Evolutionary conservation across 192 early-diverging fungal genomes (phyloP), one percentile per base, ranked within the genome.

Genomic region (Gryganskiella cystojenkinii): DNA sequence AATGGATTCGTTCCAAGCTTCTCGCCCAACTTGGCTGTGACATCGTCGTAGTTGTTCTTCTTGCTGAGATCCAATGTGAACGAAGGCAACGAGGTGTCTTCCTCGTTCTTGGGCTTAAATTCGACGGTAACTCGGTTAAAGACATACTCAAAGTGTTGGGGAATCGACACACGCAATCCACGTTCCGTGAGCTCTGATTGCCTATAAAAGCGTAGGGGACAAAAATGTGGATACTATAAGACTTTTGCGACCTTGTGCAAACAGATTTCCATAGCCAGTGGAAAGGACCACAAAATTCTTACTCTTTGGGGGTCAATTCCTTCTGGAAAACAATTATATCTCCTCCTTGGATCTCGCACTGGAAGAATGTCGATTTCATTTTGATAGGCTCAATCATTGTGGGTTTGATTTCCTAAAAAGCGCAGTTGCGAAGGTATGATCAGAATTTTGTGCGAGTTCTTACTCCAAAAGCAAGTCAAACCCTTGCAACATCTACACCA

Each of bases 261-360:
- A n/a, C n/a, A n/a, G n/a, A n/a, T n/a, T 28, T 25, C 10, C 25
- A 2, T 7, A 3, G 50, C 28, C 6, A 15, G 14, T 3, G 3
- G 33, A 3, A 0, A 54, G 37, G 45, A 43, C 24, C 25, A 35
- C 31, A 10, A 47, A 22, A 42, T 28, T 44, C 68, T 17, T 76
- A 86, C 80, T 87, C 81, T 64, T 83, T 80, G 31, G 70, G 79
- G 20, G 79, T 84, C 24, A 90, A 64, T 24, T 81, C 81, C 22
- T 79, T 80, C 80, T 97, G 95, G 79, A 92, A 90, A 65, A 87
- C 91, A 58, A 99, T 87, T 58, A 99, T 98, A 71, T 99, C 98
- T 33, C 98, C 98, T 58, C 92, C 92, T 73, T 94, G 91, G 51
- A 99, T 89, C 73, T 99, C 98, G 15, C 92, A 90, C 31, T 80